Evolutionary conservation across 108 stramenopile species (phyloP), one percentile per base, ranked within the genome.

Genomic region (Fistulifera pelliculosa): DNA sequence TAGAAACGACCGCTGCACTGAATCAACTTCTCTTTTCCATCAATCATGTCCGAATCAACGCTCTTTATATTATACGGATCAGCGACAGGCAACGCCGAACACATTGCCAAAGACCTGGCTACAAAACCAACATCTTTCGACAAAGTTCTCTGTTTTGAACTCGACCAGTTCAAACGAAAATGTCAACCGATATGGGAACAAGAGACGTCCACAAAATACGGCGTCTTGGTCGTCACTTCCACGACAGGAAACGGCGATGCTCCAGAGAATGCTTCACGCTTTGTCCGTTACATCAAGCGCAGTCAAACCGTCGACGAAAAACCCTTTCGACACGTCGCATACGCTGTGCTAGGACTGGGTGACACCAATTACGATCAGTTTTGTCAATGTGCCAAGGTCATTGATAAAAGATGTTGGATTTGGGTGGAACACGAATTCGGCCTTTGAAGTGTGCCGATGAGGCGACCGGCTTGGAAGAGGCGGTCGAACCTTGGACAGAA

Each of bases 231-330:
- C 17, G 73, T 94, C 8, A 67, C 70, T 16, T 91, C 88, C 49
- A 96, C 95, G 1, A 93, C 95, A 0, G 95, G 95, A 1, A 94
- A 96, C 50, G 95, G 91, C 17, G 95, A 96, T 56, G 61, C 88
- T 0, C 95, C 95, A 23, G 93, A 94, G 60, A 94, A 93, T 47
- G 79, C 81, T 3, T 52, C 60, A 27, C 76, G 84, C 4, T 94
- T 93, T 54, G 66, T 81, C 22, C 81, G 94, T 0, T 83, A 58
- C 49, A 7, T 88, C 22, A 87, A 85, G 47, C 61, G 71, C 4
- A 56, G 56, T 18, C 77, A 81, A 49, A 47, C 72, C 0, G 47
- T 44, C 14, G 41, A 60, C 21, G 56, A 60, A 16, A 47, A 5
- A 5, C 68, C 85, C 8, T 74, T 93, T 56, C 27, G 55, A 27